phyloP scores from a whole-genome alignment of 768 basidiomycete genomes.

The Russula foetens region DNA sequence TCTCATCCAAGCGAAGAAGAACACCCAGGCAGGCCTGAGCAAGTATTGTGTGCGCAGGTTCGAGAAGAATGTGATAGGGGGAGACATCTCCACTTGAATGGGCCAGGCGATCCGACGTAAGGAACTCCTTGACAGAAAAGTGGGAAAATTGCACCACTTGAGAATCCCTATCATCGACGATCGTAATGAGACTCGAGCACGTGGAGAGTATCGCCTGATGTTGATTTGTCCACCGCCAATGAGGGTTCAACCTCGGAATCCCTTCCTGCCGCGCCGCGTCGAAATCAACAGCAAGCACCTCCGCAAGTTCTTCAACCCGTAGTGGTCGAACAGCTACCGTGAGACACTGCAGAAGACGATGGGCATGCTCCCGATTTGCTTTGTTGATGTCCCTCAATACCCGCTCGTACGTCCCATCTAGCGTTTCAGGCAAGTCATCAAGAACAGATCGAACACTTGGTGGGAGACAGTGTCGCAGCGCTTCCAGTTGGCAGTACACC shows the following conservation, averaged over 20 bases:
- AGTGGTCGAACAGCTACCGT: not conserved
- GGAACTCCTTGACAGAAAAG: conserved; percentile 2
- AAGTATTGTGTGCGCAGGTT: not conserved
- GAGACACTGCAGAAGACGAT: conserved; percentile 5
- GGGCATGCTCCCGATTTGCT: not conserved
- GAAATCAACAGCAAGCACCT: conserved; percentile 5
- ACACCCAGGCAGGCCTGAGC: not conserved
- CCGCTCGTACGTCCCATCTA: not conserved
- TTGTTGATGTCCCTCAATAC: not conserved
- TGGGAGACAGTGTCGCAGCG: not conserved
- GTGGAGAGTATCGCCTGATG: not conserved
- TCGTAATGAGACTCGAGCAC: not conserved
- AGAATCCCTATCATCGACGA: not conserved
- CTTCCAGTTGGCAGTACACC: not conserved
- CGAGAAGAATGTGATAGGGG: not conserved
- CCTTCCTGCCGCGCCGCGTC: not conserved
- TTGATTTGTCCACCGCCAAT: not conserved
- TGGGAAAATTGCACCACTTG: conserved; percentile 4
- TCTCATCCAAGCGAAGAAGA: not conserved
- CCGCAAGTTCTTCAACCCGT: not conserved
- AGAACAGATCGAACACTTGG: not conserved
- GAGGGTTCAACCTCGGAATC: not conserved
- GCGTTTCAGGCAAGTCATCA: not conserved
- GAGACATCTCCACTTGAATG: not conserved
- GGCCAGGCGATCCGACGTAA: not conserved